Evolutionary conservation across 2,329 filamentous ascomycete species (phyloP), one percentile per base, ranked within the genome.

Genomic region (Botrytis pseudocinerea): DNA sequence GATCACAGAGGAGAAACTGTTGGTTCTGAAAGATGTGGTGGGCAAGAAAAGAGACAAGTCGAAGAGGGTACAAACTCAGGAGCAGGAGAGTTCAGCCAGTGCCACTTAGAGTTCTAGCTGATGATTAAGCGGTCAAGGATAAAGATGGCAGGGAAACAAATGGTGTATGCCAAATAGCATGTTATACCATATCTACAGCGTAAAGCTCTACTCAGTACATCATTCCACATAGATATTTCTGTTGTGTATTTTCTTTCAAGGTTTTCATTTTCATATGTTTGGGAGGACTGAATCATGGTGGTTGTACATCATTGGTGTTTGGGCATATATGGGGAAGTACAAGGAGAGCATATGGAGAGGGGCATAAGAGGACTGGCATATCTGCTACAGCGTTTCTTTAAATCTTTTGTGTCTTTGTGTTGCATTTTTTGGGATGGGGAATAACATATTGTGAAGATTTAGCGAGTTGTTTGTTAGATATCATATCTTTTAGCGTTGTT

Each of bases 1-100:
- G 46, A 76, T 97, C 44, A 98, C 95, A 4, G 93, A 98, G 81
- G 92, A 97, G 84, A 92, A 93, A 79, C 84, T 99, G 46, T 87
- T 88, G 72, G 88, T 92, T 60, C 83, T 99, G 75, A 95, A 95
- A 82, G 87, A 88, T 60, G 92, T 93, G 44, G 86, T 95, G 69
- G 87, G 88, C 73, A 80, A 77, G 77, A 76, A 74, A 65, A 78
- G 74, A 57, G 54, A 44, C 5, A 69, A 64, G 35, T 38, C 44
- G 28, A 70, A 71, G 32, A 51, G 40, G 22, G 22, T 12, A 40
- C 32, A 66, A 40, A 18, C 35, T 16, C 65, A 57, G 38, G 51
- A 38, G 38, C 35, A 32, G 5, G n/a, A 20, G 65, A 44, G 35
- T 42, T 32, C 65, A 57, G 40, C 35, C 8, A 57, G 35, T 42